Conservation (phyloP, 164 flowering plant species). For the Vitis rupestris region DNA sequence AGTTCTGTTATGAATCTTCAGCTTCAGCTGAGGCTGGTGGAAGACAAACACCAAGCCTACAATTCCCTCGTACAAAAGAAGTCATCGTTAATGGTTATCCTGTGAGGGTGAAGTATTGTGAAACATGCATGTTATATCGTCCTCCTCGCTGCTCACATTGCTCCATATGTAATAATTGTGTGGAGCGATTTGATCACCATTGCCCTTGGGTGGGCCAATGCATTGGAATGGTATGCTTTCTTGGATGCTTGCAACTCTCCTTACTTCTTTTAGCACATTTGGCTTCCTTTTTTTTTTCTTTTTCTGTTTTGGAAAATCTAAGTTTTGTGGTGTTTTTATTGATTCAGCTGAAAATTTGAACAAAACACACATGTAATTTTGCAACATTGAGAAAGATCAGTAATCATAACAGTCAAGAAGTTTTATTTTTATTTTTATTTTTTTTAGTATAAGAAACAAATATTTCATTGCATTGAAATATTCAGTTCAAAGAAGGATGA, state of each 20-base stretch:
- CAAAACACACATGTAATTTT: no score
- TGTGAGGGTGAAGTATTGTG: slow-evolving; percentile 84
- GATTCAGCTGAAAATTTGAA: no score
- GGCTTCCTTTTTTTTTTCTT: no score
- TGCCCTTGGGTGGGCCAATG: slow-evolving; percentile 97
- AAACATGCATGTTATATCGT: slow-evolving; percentile 93
- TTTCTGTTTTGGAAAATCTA: no score
- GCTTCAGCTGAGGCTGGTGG: slow-evolving; percentile 46
- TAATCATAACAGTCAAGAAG: no score
- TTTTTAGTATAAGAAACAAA: no score
- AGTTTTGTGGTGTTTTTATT: no score
- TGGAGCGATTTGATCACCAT: slow-evolving; percentile 87
- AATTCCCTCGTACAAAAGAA: slow-evolving; percentile 76
- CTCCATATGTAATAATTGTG: slow-evolving; percentile 90
- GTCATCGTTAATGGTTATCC: slow-evolving; percentile 72
- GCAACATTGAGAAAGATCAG: no score
- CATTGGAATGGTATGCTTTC: slow-evolving; percentile 75
- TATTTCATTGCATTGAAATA: no score
- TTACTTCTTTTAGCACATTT: no score
- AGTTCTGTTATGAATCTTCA: slow-evolving; percentile 55
- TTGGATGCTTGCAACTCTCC: neutral
- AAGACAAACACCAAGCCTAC: slow-evolving; percentile 75
- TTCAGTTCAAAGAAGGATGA: no score
- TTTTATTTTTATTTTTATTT: no score
- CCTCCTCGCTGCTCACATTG: slow-evolving; percentile 99